Evolutionary conservation across 1,139 yeast species (phyloP).

Genomic region (Komagataea norvegica): DNA sequence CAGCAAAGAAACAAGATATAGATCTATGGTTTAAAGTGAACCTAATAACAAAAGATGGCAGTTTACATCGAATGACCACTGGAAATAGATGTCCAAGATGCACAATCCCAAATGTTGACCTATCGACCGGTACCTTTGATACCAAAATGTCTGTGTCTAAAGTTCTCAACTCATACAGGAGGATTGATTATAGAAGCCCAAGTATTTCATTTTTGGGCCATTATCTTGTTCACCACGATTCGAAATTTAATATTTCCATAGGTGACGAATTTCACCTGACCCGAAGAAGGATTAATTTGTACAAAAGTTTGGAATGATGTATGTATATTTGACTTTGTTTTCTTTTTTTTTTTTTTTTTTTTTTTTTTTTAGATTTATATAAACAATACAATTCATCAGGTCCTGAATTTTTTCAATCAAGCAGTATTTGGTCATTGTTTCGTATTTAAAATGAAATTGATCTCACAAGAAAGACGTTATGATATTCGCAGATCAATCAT

Average conservation of each 20-base stretch:
- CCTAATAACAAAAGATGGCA: slow-evolving; percentile 18
- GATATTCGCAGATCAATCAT: too few species aligned
- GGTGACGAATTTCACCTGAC: slow-evolving; percentile 29
- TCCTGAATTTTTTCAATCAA: too few species aligned
- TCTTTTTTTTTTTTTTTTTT: too few species aligned
- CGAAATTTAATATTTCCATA: slow-evolving; percentile 26
- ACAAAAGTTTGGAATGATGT: slow-evolving; percentile 3
- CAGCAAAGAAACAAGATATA: slow-evolving; percentile 32
- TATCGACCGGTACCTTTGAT: slow-evolving; percentile 31
- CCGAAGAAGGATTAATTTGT: slow-evolving; percentile 9
- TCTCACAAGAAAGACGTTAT: too few species aligned
- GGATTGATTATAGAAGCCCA: slow-evolving; percentile 34
- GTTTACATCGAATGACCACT: slow-evolving; percentile 26
- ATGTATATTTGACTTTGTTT: too few species aligned
- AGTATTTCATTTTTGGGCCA: slow-evolving; percentile 36
- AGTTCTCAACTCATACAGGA: slow-evolving; percentile 33
- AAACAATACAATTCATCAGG: too few species aligned
- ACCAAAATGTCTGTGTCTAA: slow-evolving; percentile 31
- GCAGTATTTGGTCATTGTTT: too few species aligned
- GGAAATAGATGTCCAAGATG: slow-evolving; percentile 33
- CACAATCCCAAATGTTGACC: slow-evolving; percentile 36
- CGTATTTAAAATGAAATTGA: too few species aligned
- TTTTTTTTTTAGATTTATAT: too few species aligned
- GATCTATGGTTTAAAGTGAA: slow-evolving; percentile 35
- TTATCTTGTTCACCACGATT: slow-evolving; percentile 30